Evolutionary conservation across 352 stramenopile genomes (phyloP).

Genomic region (Elongisporangium undulatum): DNA sequence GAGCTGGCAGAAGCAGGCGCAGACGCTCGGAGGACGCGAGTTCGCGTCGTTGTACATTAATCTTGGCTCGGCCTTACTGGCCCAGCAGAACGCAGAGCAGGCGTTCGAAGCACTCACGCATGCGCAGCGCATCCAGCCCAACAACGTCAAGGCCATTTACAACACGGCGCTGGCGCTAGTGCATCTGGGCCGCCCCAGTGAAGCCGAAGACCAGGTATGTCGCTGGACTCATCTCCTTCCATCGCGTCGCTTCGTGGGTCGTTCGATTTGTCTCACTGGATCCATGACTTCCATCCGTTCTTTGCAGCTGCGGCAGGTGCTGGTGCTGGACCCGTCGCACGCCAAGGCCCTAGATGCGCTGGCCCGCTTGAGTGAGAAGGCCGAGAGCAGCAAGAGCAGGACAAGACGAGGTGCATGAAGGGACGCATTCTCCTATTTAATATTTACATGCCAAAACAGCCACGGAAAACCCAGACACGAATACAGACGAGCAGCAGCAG

Average conservation of each 20-base stretch:
- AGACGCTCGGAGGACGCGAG: constrained; percentile 12
- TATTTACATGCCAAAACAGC: not conserved
- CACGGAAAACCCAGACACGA: not conserved
- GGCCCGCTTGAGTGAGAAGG: constrained; percentile 11
- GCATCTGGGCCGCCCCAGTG: constrained; percentile 16
- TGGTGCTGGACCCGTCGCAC: constrained; percentile 31
- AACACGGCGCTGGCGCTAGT: constrained; percentile 50
- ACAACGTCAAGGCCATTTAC: constrained; percentile 56
- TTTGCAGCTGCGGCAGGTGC: constrained; percentile 24
- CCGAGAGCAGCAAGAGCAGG: not conserved
- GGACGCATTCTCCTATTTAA: not conserved
- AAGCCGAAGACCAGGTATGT: constrained; percentile 30
- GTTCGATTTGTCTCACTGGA: not conserved
- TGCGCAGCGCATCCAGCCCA: constrained; percentile 44
- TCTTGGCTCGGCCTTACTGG: constrained; percentile 49
- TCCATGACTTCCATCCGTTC: too few species aligned
- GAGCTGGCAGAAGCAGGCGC: constrained; percentile 12
- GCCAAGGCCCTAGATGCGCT: constrained; percentile 28
- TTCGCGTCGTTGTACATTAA: constrained; percentile 72
- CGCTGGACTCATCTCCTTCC: constrained; percentile 5
- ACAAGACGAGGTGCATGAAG: not conserved
- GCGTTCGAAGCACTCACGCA: constrained; percentile 34
- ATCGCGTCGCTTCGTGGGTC: constrained; percentile 1
- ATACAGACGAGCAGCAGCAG: not conserved
- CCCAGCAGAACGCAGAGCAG: constrained; percentile 24